These are phyloP conservation scores for Wallacemonas sp. DNA, from an alignment of 208 protist genomes.

Conservation along the genomic window DNA sequence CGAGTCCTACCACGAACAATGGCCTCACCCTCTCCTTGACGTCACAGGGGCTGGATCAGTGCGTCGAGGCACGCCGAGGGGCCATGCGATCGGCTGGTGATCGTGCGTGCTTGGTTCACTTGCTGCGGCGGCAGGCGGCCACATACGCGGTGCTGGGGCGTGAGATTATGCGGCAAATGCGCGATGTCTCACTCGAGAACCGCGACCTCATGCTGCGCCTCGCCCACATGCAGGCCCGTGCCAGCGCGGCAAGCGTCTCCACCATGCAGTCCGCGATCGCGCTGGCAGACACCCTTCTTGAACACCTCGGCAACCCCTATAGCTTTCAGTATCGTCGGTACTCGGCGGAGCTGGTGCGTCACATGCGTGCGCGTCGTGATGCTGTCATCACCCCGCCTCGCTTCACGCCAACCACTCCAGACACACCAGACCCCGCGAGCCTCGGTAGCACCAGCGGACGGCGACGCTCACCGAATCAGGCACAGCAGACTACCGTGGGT, in stretches of 20 bases:
- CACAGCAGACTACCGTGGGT: too few species aligned
- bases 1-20: not conserved
- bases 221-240: conserved; percentile 14
- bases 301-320: conserved; percentile 35
- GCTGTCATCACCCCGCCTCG: conserved; percentile 1
- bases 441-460: not conserved
- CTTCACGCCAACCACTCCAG: not conserved
- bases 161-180: not conserved
- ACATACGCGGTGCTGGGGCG: conserved; percentile 5
- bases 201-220: not conserved
- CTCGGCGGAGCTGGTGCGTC: conserved; percentile 31
- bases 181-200: not conserved
- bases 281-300: conserved; percentile 27
- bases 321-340: conserved; percentile 39
- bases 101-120: conserved; percentile 12
- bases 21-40: conserved; percentile 5
- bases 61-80: conserved; percentile 3
- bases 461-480: not conserved
- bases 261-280: conserved; percentile 25
- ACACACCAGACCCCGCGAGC: not conserved
- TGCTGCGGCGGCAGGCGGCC: conserved; percentile 21
- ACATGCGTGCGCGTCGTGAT: conserved; percentile 17
- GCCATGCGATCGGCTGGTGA: conserved; percentile 11
- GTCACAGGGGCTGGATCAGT: conserved; percentile 13
- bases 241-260: not conserved